Percentiles rank a stretch among this genome's conserved stretches.
Evolutionary conservation across 441 rosid genomes (phyloP).

Genomic region (Populus trichocarpa): DNA sequence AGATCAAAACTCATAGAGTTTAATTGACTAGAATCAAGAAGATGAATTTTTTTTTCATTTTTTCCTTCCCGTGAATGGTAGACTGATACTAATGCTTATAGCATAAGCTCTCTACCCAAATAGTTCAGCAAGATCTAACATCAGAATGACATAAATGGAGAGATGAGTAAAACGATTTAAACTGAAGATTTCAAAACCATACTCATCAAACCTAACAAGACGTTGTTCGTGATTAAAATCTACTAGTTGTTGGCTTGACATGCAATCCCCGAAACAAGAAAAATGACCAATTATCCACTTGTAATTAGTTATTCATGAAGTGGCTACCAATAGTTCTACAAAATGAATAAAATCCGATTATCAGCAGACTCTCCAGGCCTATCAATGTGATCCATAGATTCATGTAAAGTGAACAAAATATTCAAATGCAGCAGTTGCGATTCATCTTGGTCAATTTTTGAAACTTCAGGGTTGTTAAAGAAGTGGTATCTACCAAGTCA

Average conservation of each 20-base stretch:
- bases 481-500: neutral
- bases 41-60: neutral
- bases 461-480: neutral
- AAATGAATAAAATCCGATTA: neutral
- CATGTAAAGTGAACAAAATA: neutral
- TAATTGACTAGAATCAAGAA: neutral
- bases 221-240: constrained; percentile 83
- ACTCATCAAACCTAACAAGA: constrained; percentile 27
- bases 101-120: neutral
- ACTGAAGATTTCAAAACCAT: neutral
- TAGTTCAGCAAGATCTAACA: neutral
- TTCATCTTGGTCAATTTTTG: neutral
- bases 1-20: neutral
- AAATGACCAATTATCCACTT: constrained; percentile 1
- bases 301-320: neutral
- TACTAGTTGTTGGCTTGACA: constrained; percentile 93
- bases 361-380: neutral
- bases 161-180: neutral
- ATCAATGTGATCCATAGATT: neutral
- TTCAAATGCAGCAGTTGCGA: neutral
- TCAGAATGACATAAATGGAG: neutral
- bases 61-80: neutral
- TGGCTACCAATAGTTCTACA: constrained; percentile 12
- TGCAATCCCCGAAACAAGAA: constrained; percentile 76
- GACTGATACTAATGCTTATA: neutral